Base-by-base conservation (phyloP, 257 asterid species). In the Nicotiana obtusifolia region DNA sequence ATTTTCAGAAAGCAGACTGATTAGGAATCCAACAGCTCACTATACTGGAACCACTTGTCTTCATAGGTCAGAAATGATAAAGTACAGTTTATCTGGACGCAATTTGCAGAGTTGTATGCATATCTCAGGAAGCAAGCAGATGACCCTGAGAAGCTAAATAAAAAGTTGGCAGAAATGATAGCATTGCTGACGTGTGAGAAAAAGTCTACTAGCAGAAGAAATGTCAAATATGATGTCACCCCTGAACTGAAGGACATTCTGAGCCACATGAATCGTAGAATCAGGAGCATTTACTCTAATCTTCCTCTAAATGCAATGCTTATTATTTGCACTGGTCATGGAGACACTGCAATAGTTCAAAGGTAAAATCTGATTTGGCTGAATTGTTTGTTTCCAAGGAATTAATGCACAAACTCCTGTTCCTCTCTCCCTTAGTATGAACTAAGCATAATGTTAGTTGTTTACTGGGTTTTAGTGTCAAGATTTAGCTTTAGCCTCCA, bases 41-140 rank as follows among this genome's bases (percentile, higher is more conserved):
- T 77, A 20, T 81, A 53, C 80, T 85, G 53, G 31, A 56, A n/a
- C 47, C 10, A 22, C 82, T 73, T 60, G 57, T 54, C 57, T 61
- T 80, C 64, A 64, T 60, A 96, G 99, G 94, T 87, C 22, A 93
- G 87, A 87, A 96, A 89, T 64, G 88, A 88, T 53, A 87, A 81
- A 88, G 97, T 92, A 88, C 93, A 92, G 57, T 94, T 96, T 86
- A 73, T 96, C 66, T 94, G 99, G 99, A 90, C 94, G 30, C 98
- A 93, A 81, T 92, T 96, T 82, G 78, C 97, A 3, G 99, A 96
- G 83, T 71, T 96, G 85, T 84, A 78, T 76, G 83, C 92, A 8
- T 91, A 91, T 85, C 90, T 91, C 85, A 89, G 87, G 91, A 91
- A 87, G 54, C 94, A 92, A 89, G 97, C 93, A 5, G 89, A 91